Percentiles rank a stretch among this genome's conserved stretches.
Evolutionary conservation across 805 yeast genomes (phyloP).

Genomic region (Schizosaccharomyces pombe): DNA sequence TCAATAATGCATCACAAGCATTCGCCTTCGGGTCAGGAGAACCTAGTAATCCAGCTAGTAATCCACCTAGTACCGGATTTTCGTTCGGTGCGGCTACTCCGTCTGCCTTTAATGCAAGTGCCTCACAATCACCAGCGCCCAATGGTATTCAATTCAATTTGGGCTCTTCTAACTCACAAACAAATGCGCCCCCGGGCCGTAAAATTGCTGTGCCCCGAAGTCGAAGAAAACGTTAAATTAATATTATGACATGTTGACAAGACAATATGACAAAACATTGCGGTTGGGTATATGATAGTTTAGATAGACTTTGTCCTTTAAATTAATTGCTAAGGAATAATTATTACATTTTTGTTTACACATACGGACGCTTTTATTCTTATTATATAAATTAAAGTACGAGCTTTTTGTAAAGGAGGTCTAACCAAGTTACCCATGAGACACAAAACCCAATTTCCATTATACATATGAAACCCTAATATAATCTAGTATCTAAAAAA

Average conservation of each 20-base stretch:
- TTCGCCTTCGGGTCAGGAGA: neutral
- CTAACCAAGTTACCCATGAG: no score
- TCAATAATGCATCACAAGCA: no score
- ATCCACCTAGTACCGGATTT: neutral
- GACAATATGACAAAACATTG: no score
- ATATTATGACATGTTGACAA: neutral
- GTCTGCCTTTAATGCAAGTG: neutral
- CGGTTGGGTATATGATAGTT: no score
- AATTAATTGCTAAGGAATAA: no score
- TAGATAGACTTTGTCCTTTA: no score
- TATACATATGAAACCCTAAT: no score
- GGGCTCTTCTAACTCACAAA: neutral
- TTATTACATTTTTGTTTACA: conserved; percentile 78
- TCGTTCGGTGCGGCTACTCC: neutral
- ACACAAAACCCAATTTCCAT: no score
- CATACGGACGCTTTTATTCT: no score
- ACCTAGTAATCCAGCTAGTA: neutral
- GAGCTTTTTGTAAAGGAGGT: no score
- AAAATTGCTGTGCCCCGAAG: conserved; percentile 1
- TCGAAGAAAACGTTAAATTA: neutral
- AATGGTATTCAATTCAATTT: neutral
- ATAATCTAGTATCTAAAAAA: no score
- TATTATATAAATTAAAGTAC: no score
- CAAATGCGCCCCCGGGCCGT: neutral
- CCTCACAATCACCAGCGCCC: neutral